Percentiles rank a stretch among this genome's conserved stretches.
phyloP scores from a whole-genome alignment of 441 rosid species.

The Gossypium lobatum region DNA sequence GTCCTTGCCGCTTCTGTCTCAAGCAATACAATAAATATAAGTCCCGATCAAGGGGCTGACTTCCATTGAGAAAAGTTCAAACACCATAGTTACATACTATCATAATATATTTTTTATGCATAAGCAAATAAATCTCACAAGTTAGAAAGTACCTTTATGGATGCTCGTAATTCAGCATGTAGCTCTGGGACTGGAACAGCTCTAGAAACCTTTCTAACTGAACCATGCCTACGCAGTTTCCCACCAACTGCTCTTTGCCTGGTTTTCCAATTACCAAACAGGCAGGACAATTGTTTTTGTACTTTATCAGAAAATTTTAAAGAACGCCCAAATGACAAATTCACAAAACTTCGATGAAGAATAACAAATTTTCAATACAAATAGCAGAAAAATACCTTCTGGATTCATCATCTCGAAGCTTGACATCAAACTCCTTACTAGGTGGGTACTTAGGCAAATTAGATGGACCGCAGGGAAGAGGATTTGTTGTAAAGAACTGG shows the following conservation, averaged over 20 bases:
- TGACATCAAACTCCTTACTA: slow-evolving; percentile 75
- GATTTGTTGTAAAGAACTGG: slow-evolving; percentile 70
- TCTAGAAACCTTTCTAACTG: slow-evolving; percentile 29
- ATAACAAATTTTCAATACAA: neutral
- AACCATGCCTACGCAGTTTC: slow-evolving; percentile 38
- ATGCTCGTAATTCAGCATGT: slow-evolving; percentile 57
- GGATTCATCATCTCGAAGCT: slow-evolving; percentile 57
- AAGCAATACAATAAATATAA: slow-evolving; percentile 3
- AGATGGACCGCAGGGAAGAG: slow-evolving; percentile 75
- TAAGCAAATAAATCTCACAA: neutral
- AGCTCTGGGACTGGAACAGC: slow-evolving; percentile 65
- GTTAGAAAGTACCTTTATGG: slow-evolving; percentile 41
- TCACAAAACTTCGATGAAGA: neutral
- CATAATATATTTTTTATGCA: slow-evolving; percentile 30
- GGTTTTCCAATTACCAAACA: slow-evolving; percentile 18
- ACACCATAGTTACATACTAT: slow-evolving; percentile 18
- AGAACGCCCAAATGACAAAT: neutral
- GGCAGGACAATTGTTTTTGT: neutral
- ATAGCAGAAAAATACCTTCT: slow-evolving; percentile 39
- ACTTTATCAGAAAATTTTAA: neutral
- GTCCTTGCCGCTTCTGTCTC: slow-evolving; percentile 45
- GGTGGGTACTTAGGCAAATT: slow-evolving; percentile 78
- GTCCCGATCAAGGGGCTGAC: neutral
- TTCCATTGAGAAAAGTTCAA: slow-evolving; percentile 16
- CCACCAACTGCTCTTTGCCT: slow-evolving; percentile 38